Base-by-base conservation (phyloP, 2,329 filamentous ascomycete species). In the Sclerotinia minor region DNA sequence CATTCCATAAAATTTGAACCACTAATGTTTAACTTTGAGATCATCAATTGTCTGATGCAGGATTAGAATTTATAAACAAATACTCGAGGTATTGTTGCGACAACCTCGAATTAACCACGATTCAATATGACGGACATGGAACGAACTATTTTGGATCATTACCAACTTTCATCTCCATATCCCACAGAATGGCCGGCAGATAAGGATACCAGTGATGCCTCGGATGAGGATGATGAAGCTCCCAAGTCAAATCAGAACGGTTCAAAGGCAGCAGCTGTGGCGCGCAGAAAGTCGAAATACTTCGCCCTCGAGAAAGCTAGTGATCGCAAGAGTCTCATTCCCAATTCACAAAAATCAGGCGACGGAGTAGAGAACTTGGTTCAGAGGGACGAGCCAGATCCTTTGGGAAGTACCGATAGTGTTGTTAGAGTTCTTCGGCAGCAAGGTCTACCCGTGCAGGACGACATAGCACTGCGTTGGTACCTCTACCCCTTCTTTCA, bases 301-400 rank as follows among this genome's bases (percentile, higher is more conserved):
- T 92, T 94, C 70, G 92, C 92, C 24, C 85, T 98, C 64, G 92
- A 95, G 77, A 86, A 89, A 68, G 87, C 90, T 59, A 91, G 89
- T 78, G 86, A 88, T 73, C 84, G 88, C 68, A 85, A 85, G 74
- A 92, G 87, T 77, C 80, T 74, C 15, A 69, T 92, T 24, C 85
- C 87, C 0, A 90, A 90, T 1, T 86, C 89, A 6, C 87, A 92
- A 77, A 88, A 85, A 75, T 87, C 85, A 3, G 85, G 85, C 61
- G 86, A 87, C 75, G 89, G 89, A 41, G 83, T 89, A 57, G 90
- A 91, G 71, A 95, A 89, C 73, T 80, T 94, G 69, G 91, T 96
- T 41, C 92, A 95, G 76, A 91, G 91, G 77, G 95, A 99, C 77
- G 96, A 99, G 78, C 87, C 92, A 2, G 95, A 99, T 80, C 93